Evolutionary conservation across 345 rosid species (phyloP).

Genomic region (Brassica carinata): DNA sequence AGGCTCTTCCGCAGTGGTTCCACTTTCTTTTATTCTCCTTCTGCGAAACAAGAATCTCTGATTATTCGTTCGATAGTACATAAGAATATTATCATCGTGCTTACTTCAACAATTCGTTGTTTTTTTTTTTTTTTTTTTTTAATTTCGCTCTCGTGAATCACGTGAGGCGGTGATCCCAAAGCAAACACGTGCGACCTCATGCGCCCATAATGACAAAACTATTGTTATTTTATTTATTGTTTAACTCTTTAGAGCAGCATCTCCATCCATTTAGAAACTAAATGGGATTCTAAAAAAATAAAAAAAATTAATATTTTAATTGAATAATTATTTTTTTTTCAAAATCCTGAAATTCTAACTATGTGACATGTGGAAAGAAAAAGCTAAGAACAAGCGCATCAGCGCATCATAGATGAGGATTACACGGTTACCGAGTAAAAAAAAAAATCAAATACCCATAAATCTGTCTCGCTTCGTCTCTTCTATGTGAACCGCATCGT

Average conservation of each 20-base stretch:
- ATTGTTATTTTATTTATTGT: conserved; percentile 3
- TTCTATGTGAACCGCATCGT: too few species aligned
- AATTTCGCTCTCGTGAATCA: conserved; percentile 33
- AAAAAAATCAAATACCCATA: too few species aligned
- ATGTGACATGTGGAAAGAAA: too few species aligned
- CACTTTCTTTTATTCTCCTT: conserved; percentile 13
- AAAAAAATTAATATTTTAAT: too few species aligned
- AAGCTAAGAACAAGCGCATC: too few species aligned
- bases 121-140: neutral
- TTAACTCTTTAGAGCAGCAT: conserved; percentile 2
- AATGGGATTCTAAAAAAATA: too few species aligned
- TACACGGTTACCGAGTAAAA: too few species aligned
- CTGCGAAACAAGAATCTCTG: conserved; percentile 19
- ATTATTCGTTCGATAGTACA: conserved; percentile 22
- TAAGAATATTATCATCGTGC: conserved; percentile 33
- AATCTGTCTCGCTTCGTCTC: too few species aligned
- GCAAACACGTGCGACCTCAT: conserved; percentile 43
- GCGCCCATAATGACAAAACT: conserved; percentile 36
- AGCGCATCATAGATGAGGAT: too few species aligned
- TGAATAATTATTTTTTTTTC: too few species aligned
- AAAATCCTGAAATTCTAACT: too few species aligned
- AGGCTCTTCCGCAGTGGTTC: conserved; percentile 24
- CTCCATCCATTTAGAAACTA: too few species aligned
- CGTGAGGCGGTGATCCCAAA: conserved; percentile 45
- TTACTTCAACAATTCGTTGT: conserved; percentile 8